Conservation (phyloP, 2,329 filamentous ascomycete genomes). For the Dactylellina leptospora region DNA sequence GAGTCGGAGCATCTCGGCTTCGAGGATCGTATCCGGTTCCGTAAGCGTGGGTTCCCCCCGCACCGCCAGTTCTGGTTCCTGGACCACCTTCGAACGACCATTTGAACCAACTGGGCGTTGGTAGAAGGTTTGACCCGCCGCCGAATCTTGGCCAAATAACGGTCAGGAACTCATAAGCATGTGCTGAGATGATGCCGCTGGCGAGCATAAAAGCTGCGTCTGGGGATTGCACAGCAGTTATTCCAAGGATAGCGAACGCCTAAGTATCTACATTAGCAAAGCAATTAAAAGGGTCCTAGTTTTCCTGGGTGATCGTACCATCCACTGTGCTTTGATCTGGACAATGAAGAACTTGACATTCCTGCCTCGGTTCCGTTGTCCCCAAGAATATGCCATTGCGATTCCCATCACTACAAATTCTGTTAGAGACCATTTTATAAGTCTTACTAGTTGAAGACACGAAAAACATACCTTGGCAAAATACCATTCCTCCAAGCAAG, state of each 20-base stretch:
- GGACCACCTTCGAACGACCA: slow-evolving; percentile 73
- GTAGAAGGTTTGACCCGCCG: slow-evolving; percentile 78
- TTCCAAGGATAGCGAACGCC: slow-evolving; percentile 30
- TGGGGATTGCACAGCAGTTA: slow-evolving; percentile 38
- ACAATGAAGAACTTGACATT: slow-evolving; percentile 46
- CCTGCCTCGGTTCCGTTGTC: slow-evolving; percentile 40
- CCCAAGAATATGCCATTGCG: slow-evolving; percentile 43
- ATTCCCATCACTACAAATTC: slow-evolving; percentile 25
- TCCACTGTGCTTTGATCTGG: slow-evolving; percentile 44
- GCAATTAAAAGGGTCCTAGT: background rate
- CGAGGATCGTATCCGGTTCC: slow-evolving; percentile 55
- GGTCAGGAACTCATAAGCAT: slow-evolving; percentile 88
- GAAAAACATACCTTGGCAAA: slow-evolving; percentile 25
- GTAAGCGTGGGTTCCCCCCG: slow-evolving; percentile 45
- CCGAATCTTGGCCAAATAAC: slow-evolving; percentile 83
- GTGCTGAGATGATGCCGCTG: slow-evolving; percentile 84
- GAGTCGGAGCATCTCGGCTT: slow-evolving; percentile 62
- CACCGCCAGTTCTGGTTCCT: slow-evolving; percentile 63
- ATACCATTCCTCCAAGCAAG: slow-evolving; percentile 25
- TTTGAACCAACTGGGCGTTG: slow-evolving; percentile 76
- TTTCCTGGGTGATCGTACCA: slow-evolving; percentile 8
- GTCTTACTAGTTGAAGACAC: background rate
- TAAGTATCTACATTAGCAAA: slow-evolving; percentile 5
- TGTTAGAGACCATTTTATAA: background rate
- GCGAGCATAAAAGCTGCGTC: slow-evolving; percentile 10